phyloP scores from a whole-genome alignment of 306 rosid species.

The Corylus avellana region DNA sequence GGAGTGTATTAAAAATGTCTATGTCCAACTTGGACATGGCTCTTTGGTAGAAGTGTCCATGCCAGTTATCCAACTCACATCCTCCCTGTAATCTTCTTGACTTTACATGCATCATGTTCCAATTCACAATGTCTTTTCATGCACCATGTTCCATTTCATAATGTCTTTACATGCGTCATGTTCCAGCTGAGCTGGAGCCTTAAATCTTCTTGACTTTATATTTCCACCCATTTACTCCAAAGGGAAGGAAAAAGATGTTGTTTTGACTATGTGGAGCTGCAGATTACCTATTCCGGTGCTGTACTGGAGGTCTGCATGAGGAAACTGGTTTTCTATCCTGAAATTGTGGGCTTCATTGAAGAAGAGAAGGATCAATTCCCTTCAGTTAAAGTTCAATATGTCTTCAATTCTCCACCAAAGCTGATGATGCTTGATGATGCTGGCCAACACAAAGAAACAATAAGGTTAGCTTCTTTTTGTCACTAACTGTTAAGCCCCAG shows the following conservation, averaged over 20 bases:
- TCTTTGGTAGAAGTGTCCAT: neutral
- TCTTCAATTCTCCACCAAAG: slow-evolving; percentile 90
- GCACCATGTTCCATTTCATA: neutral
- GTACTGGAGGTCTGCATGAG: slow-evolving; percentile 93
- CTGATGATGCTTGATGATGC: slow-evolving; percentile 78
- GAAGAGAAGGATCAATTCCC: slow-evolving; percentile 81
- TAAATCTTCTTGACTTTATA: slow-evolving; percentile 2
- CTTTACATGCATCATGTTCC: slow-evolving; percentile 10
- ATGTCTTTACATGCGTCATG: slow-evolving; percentile 8
- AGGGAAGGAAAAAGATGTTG: slow-evolving; percentile 1
- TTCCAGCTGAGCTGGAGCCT: slow-evolving; percentile 15
- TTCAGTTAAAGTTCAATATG: slow-evolving; percentile 70
- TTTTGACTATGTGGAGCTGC: slow-evolving; percentile 21
- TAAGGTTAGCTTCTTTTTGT: slow-evolving; percentile 52
- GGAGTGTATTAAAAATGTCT: neutral
- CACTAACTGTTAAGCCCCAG: neutral
- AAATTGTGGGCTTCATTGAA: slow-evolving; percentile 88
- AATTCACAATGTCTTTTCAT: neutral
- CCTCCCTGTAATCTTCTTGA: neutral
- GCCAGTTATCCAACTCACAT: neutral
- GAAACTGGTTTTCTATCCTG: slow-evolving; percentile 94
- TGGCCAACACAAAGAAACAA: slow-evolving; percentile 74
- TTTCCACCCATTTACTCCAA: slow-evolving; percentile 4
- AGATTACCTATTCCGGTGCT: slow-evolving; percentile 85
- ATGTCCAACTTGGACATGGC: neutral